Evolutionary conservation across 2,329 filamentous ascomycete species (phyloP), one percentile per base, ranked within the genome.

Genomic region (Arthrobotrys conoides): DNA sequence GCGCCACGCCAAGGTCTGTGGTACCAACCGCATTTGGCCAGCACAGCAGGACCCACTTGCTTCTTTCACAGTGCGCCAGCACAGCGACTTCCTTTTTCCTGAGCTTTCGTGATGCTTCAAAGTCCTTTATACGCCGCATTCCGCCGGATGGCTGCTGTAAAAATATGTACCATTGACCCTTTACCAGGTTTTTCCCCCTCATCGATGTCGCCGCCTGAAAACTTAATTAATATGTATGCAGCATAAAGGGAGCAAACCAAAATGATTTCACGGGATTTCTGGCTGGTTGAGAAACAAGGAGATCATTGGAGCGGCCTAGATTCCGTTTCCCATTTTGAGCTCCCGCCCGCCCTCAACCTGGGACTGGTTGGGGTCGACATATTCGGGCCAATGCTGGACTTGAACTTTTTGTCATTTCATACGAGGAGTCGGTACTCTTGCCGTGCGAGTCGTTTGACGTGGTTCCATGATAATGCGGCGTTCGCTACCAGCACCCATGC

Each of bases 401-500:
- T 70, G 30, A 55, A 48, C 30, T 68, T 63, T 46, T 41, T 41
- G 46, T 57, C 5, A 38, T 67, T 71, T 41, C 24, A 24, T 38
- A 49, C 57, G 24, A 44, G 57, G 57, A 61, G 57, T 61, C 57
- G 36, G 49, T 51, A 67, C 30, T 36, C 30, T 77, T 77, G 49
- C 73, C 75, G 75, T 72, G 75, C 68, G 75, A 73, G 18, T 53
- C 38, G 51, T 70, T 78, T 78, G 75, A 78, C 75, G 75, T 78
- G 75, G 68, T 72, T 72, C 73, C 59, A 78, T 78, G 61, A 72
- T 72, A 57, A 68, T 55, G 53, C 73, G 73, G 70, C 69, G 75
- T 72, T 69, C 75, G 75, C 46, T 72, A 72, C 68, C 68, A 69
- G 30, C 33, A 72, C 63, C 73, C 75, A 68, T 78, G 75, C 55